A percentile compares a stretch with the other conserved stretches of the same genome.
Conservation (phyloP, 768 basidiomycete genomes). For the Macrocybe gigantea region DNA sequence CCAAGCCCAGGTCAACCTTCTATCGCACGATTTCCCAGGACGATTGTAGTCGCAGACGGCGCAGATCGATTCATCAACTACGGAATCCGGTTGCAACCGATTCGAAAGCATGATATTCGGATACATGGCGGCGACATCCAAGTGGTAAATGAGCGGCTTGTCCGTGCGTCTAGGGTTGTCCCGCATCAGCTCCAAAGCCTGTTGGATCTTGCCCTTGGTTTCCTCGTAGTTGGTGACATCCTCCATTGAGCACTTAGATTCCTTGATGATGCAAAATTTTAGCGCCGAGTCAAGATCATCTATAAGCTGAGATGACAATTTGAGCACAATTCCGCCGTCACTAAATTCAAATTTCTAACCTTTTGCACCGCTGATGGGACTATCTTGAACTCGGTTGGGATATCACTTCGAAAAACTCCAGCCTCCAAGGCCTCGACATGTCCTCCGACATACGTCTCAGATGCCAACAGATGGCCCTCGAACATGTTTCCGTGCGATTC, state of each 20-base stretch:
- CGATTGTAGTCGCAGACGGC: conserved; percentile 98
- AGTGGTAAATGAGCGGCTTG: conserved; percentile 94
- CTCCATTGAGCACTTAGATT: conserved; percentile 73
- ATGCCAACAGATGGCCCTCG: conserved; percentile 93
- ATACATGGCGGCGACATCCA: conserved; percentile 99
- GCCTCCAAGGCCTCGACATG: conserved; percentile 99
- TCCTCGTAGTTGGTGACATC: conserved; percentile 93
- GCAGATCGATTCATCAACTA: conserved; percentile 93
- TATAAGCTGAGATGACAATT: conserved; percentile 57
- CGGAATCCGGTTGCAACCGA: conserved; percentile 95
- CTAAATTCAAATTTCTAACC: conserved; percentile 31
- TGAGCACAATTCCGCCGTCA: background rate
- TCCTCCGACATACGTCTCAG: conserved; percentile 98
- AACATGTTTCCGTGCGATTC: conserved; percentile 89
- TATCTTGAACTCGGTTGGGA: conserved; percentile 91
- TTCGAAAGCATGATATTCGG: conserved; percentile 99
- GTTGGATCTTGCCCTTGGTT: conserved; percentile 74
- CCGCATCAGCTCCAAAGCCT: conserved; percentile 81
- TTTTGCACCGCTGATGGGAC: conserved; percentile 81
- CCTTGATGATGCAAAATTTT: conserved; percentile 81
- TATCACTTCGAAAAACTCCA: conserved; percentile 96
- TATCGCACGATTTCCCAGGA: conserved; percentile 91
- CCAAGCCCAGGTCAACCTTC: conserved; percentile 97
- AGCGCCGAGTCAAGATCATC: conserved; percentile 91
- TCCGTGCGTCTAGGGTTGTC: conserved; percentile 87